Evolutionary conservation across 169 alveolate species (phyloP), one percentile per base, ranked within the genome.

Genomic region (Babesia ovis): DNA sequence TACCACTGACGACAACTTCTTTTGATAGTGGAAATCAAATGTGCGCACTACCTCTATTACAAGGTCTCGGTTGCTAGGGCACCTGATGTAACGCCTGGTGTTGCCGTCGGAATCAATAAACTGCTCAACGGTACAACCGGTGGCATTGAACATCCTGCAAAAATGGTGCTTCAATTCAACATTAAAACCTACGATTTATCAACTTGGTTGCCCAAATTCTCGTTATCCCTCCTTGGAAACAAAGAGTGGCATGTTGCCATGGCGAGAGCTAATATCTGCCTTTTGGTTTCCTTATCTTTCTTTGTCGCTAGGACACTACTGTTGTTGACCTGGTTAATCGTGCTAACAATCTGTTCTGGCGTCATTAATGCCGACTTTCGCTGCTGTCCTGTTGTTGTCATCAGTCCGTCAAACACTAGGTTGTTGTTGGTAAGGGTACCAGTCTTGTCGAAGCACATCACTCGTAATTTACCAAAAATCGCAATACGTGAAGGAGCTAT

Each of bases 341-440:
- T 68, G 37, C 14, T 8, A 29, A 6, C 39, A n/a, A 74, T 50
- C 22, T 77, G 60, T n/a, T 68, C 73, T 34, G 81, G 61, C 4
- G 66, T 5, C 39, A 77, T 50, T 27, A 55, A 2, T 0, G 31
- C 45, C 14, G 37, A 8, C 22, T 22, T 20, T 27, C 53, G 25
- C 37, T 39, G 55, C 31, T 4, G 20, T 22, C 59, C 39, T 4
- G 57, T 37, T 14, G 41, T 8, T 34, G 25, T 18, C 61, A 64
- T 64, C 32, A 54, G 64, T 3, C 95, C 96, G 59, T 85, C 68
- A 68, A 92, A 92, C 57, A 85, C 92, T 37, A 97, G 90, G 50
- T 92, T 93, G 85, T 95, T 98, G 83, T 95, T 96, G 11, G 99
- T 97, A 42, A 97, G 67, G 18, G 99, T 97, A 12, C 99, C 99